phyloP scores from a whole-genome alignment of 129 eudicot species.

The Gnaphalium uliginosum region DNA sequence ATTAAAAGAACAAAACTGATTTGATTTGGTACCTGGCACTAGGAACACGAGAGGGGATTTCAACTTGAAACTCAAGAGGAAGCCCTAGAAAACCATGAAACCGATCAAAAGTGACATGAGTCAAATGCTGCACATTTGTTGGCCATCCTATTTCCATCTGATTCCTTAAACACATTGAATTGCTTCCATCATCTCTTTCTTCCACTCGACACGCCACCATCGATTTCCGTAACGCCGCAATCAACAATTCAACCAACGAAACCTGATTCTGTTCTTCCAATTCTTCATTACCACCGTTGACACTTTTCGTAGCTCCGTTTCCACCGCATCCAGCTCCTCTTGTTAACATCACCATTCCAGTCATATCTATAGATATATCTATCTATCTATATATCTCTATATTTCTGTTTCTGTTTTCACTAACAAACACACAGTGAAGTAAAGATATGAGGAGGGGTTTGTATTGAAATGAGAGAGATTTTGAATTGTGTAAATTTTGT shows the following conservation, averaged over 20 bases:
- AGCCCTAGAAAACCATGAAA: constrained; percentile 91
- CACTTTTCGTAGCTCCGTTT: constrained; percentile 19
- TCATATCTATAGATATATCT: constrained; percentile 36
- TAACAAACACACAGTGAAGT: not conserved
- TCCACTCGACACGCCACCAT: constrained; percentile 88
- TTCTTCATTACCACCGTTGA: constrained; percentile 24
- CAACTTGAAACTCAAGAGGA: constrained; percentile 87
- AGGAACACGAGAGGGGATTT: constrained; percentile 81
- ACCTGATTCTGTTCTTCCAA: constrained; percentile 50
- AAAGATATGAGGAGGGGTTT: not conserved
- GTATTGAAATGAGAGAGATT: constrained; percentile 28
- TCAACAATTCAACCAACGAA: constrained; percentile 60
- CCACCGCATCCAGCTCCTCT: constrained; percentile 68
- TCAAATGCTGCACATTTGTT: constrained; percentile 80
- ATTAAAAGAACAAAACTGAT: not conserved
- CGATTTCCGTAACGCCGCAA: constrained; percentile 83
- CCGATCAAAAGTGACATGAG: constrained; percentile 93
- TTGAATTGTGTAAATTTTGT: constrained; percentile 33
- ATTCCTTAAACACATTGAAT: constrained; percentile 4
- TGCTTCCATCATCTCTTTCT: constrained; percentile 38
- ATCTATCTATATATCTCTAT: not conserved
- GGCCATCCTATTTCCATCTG: constrained; percentile 98
- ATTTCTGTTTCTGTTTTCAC: too few relatives aligned
- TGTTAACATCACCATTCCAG: constrained; percentile 70
- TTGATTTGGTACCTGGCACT: constrained; percentile 72